Conservation (phyloP, 345 rosid genomes). For the Jatropha curcas region DNA sequence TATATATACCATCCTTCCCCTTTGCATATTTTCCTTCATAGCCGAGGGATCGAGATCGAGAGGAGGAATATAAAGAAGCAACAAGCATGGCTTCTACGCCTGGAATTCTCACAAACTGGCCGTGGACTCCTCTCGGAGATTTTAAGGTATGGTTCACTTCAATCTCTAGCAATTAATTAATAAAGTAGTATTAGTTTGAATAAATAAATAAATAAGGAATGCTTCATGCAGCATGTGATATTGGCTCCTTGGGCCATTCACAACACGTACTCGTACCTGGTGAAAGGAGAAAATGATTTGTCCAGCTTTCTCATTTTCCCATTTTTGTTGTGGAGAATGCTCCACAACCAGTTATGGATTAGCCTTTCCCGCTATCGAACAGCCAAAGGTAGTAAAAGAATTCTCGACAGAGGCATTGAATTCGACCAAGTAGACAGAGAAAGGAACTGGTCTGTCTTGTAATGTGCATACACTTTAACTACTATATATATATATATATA, state of each 20-base stretch:
- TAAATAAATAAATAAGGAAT: too few species aligned
- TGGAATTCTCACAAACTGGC: conserved; percentile 67
- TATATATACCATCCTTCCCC: too few species aligned
- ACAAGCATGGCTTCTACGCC: conserved; percentile 56
- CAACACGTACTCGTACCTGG: conserved; percentile 33
- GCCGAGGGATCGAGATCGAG: not conserved
- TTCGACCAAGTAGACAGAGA: conserved; percentile 81
- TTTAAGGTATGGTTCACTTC: conserved; percentile 39
- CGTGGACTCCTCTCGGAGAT: conserved; percentile 63
- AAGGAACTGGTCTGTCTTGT: conserved; percentile 39
- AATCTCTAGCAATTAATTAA: too few species aligned
- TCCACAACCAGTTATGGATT: conserved; percentile 74
- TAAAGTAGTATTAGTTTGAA: too few species aligned
- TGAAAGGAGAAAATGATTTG: conserved; percentile 33
- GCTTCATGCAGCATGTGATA: conserved; percentile 40
- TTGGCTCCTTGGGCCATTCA: conserved; percentile 46
- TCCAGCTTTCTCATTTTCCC: conserved; percentile 38
- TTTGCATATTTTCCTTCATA: too few species aligned
- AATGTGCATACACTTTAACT: not conserved
- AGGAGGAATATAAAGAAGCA: too few species aligned
- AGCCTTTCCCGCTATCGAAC: conserved; percentile 58
- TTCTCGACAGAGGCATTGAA: conserved; percentile 67
- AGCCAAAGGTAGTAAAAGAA: conserved; percentile 56
- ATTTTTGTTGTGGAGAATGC: conserved; percentile 48
- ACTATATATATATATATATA: too few species aligned